Conservation (phyloP, 441 rosid genomes). For the Jatropha multifida region DNA sequence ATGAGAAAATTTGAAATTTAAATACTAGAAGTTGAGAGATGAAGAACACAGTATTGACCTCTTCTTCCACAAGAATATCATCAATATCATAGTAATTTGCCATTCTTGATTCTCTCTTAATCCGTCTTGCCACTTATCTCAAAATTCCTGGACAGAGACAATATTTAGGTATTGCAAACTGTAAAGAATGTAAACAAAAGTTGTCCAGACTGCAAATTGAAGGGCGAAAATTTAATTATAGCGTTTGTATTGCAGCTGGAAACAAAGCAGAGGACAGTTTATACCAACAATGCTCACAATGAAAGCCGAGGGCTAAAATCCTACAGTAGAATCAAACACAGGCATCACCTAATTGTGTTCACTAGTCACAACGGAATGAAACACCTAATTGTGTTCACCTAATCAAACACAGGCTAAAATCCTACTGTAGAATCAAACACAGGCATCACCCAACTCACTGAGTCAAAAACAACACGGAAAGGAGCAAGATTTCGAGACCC, state of each 20-base stretch:
- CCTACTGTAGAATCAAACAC: not conserved
- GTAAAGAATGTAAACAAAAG: too few relatives aligned
- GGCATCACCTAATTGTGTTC: not conserved
- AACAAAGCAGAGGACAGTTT: slow-evolving; percentile 2
- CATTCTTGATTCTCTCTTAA: slow-evolving; percentile 30
- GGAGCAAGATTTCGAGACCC: too few relatives aligned
- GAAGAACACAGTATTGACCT: slow-evolving; percentile 33
- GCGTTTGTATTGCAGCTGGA: not conserved
- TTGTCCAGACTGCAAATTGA: too few relatives aligned
- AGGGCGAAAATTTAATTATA: not conserved
- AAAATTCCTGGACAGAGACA: not conserved
- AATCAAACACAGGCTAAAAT: not conserved
- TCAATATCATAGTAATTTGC: slow-evolving; percentile 56
- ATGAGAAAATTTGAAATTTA: not conserved
- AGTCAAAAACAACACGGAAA: too few relatives aligned
- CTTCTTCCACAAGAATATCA: slow-evolving; percentile 70
- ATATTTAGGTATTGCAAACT: too few relatives aligned
- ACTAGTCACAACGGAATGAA: not conserved
- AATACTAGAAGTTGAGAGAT: not conserved
- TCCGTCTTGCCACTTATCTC: not conserved
- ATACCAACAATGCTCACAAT: not conserved
- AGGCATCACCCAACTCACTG: not conserved
- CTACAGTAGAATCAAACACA: not conserved
- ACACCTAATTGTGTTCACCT: too few relatives aligned
- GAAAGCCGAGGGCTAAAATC: not conserved